Conservation (phyloP, 805 yeast genomes). For the Hermanozyma aechmeae region DNA sequence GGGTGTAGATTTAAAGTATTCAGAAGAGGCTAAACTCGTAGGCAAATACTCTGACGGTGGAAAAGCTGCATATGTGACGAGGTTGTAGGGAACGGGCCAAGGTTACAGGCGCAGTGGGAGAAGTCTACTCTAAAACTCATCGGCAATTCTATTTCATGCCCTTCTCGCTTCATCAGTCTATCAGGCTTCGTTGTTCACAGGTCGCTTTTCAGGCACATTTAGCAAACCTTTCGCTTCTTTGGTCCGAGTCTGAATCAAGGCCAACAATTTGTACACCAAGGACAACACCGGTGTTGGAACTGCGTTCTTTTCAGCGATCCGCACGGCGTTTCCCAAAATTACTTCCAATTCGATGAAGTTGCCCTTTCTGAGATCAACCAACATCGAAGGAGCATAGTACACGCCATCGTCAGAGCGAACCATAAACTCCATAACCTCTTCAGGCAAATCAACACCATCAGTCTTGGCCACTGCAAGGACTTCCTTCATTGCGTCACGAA, state of each 20-base stretch:
- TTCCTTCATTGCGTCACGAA: conserved; percentile 13
- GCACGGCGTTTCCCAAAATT: conserved; percentile 30
- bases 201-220: conserved; percentile 11
- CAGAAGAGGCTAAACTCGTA: too few relatives aligned
- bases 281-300: conserved; percentile 18
- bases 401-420: conserved; percentile 18
- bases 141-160: too few relatives aligned
- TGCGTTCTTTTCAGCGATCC: conserved; percentile 28
- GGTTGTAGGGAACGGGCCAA: too few relatives aligned
- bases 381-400: conserved; percentile 35
- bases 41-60: too few relatives aligned
- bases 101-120: too few relatives aligned
- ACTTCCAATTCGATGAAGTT: conserved; percentile 32
- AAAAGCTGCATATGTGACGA: too few relatives aligned
- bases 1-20: too few relatives aligned
- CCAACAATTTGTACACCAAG: conserved; percentile 13
- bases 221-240: conserved; percentile 15
- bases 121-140: too few relatives aligned
- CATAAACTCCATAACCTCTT: conserved; percentile 12
- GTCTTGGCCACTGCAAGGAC: conserved; percentile 14
- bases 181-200: too few relatives aligned
- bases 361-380: conserved; percentile 25
- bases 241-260: conserved; percentile 11
- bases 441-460: conserved; percentile 15
- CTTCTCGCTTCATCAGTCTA: too few relatives aligned